A percentile compares a stretch with the other conserved stretches of the same genome.
Evolutionary conservation across 164 flowering plant species (phyloP).

Genomic region (Umbellularia californica): DNA sequence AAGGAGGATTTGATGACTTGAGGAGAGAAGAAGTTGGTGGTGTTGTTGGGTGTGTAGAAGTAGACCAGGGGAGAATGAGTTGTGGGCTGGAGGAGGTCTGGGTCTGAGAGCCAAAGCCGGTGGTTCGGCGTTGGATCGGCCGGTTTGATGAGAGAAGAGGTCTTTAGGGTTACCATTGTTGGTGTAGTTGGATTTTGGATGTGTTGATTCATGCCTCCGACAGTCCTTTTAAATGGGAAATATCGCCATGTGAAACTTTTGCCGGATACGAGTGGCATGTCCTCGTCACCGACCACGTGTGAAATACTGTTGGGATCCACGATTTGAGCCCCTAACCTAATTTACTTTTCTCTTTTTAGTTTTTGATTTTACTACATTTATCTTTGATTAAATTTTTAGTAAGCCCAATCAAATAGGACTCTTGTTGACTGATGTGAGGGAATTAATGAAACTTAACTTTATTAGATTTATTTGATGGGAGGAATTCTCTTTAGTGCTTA

Average conservation of each 20-base stretch:
- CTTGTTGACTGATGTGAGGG: too few relatives aligned
- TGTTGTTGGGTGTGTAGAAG: slow-evolving; percentile 18
- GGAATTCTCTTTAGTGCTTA: too few relatives aligned
- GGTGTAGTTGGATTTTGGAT: neutral
- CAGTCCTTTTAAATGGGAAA: neutral
- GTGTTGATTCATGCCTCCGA: neutral
- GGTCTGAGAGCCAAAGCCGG: slow-evolving; percentile 11
- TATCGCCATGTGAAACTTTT: neutral
- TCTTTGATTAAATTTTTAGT: too few relatives aligned
- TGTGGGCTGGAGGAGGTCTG: slow-evolving; percentile 8
- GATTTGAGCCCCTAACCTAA: too few relatives aligned
- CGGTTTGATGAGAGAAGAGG: slow-evolving; percentile 12
- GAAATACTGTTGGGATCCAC: too few relatives aligned
- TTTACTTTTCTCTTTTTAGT: too few relatives aligned
- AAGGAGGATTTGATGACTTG: slow-evolving; percentile 24
- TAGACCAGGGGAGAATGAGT: slow-evolving; percentile 16
- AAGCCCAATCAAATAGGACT: too few relatives aligned
- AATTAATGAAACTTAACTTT: too few relatives aligned
- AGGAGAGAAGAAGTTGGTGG: neutral
- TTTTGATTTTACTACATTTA: too few relatives aligned
- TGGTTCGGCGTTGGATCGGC: slow-evolving; percentile 10
- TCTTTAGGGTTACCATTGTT: slow-evolving; percentile 3
- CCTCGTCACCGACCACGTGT: too few relatives aligned
- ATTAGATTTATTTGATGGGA: too few relatives aligned
- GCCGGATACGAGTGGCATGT: too few relatives aligned